Percentiles rank a stretch among this genome's conserved stretches.
These are phyloP conservation scores for Colletotrichum echinochloae DNA, from an alignment of 2,329 filamentous ascomycete genomes.

Conservation along the genomic window DNA sequence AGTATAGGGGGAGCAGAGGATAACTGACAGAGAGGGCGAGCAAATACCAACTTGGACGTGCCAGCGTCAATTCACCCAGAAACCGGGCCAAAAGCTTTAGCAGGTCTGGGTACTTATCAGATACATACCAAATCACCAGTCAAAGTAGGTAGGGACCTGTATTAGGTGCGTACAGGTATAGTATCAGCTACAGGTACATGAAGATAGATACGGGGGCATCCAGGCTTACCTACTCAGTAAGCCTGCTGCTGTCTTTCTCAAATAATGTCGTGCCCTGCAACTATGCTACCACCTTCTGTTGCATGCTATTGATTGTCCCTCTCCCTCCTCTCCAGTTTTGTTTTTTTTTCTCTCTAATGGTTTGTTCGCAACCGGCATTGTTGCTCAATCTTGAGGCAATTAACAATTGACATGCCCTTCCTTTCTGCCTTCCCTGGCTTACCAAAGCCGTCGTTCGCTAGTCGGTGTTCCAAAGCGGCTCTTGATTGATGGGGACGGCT, in stretches of 20 bases:
- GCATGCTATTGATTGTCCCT: background rate
- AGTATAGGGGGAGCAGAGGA: background rate
- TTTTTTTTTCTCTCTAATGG: too few species aligned
- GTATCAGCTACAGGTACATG: too few species aligned
- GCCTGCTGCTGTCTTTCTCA: background rate
- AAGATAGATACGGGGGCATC: background rate
- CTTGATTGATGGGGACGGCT: background rate
- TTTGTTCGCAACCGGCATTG: background rate
- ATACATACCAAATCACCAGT: too few species aligned
- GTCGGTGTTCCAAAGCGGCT: background rate
- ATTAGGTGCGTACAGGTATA: too few species aligned
- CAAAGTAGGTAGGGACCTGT: background rate
- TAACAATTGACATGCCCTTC: background rate
- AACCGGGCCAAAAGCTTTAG: conserved; percentile 16
- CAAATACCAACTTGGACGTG: background rate
- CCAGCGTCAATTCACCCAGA: conserved; percentile 10
- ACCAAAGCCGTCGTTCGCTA: background rate
- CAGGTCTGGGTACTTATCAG: background rate
- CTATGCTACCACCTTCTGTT: background rate
- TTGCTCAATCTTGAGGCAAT: conserved; percentile 1
- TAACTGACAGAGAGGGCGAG: background rate
- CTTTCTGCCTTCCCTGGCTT: background rate
- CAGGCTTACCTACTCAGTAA: conserved; percentile 31
- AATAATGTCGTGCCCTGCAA: background rate
- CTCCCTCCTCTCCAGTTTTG: background rate